A percentile compares a stretch with the other conserved stretches of the same genome.
Conservation (phyloP, 352 stramenopile genomes). For the Aphanomyces euteiches region DNA sequence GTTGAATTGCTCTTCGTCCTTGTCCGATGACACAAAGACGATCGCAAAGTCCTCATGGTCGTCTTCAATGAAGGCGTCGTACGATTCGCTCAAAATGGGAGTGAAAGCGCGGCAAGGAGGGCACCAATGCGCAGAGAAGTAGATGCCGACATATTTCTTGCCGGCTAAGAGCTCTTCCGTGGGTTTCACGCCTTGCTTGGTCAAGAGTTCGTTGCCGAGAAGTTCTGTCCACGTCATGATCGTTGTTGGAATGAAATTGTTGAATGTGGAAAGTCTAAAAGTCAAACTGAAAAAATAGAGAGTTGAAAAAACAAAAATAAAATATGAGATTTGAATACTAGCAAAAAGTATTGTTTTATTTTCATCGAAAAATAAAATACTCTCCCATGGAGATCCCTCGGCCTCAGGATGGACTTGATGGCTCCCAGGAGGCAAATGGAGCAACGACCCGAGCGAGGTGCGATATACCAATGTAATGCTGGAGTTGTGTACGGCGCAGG, state of each 20-base stretch:
- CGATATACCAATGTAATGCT: too few relatives aligned
- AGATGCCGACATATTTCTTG: conserved; percentile 89
- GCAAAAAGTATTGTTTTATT: too few relatives aligned
- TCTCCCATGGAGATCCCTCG: too few relatives aligned
- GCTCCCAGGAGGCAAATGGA: too few relatives aligned
- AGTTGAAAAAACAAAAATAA: too few relatives aligned
- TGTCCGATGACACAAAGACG: conserved; percentile 87
- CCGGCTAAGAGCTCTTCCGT: conserved; percentile 60
- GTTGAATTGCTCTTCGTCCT: conserved; percentile 64
- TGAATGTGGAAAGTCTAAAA: too few relatives aligned
- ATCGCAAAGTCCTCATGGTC: conserved; percentile 88
- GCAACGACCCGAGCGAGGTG: too few relatives aligned
- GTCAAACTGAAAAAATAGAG: too few relatives aligned
- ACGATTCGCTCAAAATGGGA: conserved; percentile 86
- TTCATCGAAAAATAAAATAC: too few relatives aligned
- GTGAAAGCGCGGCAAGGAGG: conserved; percentile 92
- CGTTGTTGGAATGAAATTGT: background rate
- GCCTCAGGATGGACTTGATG: too few relatives aligned
- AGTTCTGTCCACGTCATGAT: conserved; percentile 54
- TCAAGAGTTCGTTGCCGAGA: conserved; percentile 61
- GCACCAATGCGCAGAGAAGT: conserved; percentile 97
- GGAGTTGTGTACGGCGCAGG: too few relatives aligned
- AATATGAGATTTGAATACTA: too few relatives aligned
- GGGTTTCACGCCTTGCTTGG: conserved; percentile 70
- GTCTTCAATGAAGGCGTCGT: conserved; percentile 82